A percentile compares a stretch with the other conserved stretches of the same genome.
phyloP scores from a whole-genome alignment of 352 stramenopile genomes.

The Globisporangium takayamanum region DNA sequence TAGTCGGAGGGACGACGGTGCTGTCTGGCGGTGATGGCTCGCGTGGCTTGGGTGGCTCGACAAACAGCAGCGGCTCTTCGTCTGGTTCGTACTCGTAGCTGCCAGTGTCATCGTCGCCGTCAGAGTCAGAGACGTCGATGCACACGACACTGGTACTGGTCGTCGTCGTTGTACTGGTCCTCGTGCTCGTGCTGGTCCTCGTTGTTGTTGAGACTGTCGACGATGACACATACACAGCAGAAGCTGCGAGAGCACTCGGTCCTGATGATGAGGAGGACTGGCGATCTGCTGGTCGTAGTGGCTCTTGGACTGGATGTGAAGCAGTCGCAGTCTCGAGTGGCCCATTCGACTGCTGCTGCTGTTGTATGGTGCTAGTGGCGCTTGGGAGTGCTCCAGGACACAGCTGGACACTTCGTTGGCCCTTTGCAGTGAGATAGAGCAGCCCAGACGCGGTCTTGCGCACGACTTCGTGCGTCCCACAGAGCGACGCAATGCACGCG shows the following conservation, averaged over 20 bases:
- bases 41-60: neutral
- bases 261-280: no score
- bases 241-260: no score
- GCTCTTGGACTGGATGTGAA: neutral
- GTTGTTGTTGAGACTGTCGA: no score
- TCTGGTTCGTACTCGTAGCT: constrained; percentile 13
- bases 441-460: constrained; percentile 28
- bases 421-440: constrained; percentile 55
- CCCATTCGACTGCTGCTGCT: neutral
- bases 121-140: constrained; percentile 42
- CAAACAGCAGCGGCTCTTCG: constrained; percentile 5
- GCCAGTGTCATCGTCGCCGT: constrained; percentile 7
- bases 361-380: neutral
- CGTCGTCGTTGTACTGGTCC: no score
- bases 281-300: no score
- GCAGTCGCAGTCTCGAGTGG: neutral
- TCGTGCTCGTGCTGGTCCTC: no score
- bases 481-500: constrained; percentile 46
- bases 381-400: constrained; percentile 24
- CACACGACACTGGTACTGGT: constrained; percentile 12
- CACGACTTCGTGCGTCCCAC: constrained; percentile 55
- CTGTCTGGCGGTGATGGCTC: neutral
- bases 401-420: constrained; percentile 35
- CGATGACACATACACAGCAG: no score
- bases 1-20: neutral